Base-by-base conservation (phyloP, 83 land plant genomes). In the Diphasiastrum complanatum region DNA sequence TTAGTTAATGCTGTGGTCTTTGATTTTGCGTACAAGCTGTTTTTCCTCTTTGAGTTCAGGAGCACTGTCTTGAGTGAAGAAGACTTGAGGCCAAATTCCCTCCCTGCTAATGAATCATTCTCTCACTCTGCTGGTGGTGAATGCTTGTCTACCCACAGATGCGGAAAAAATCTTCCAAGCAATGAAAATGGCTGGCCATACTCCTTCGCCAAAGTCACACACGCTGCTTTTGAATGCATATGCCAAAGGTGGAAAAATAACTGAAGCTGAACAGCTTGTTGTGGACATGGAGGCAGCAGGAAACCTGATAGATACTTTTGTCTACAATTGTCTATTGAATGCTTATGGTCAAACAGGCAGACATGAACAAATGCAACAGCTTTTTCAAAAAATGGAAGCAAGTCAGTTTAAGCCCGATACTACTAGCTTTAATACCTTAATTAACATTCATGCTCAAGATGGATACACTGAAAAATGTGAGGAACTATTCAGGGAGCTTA, bases 361-460 rank as follows among this genome's bases (percentile, higher is more conserved):
- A 67, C 51, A 34, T 55, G 81, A 76, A 2, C 78, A 86, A 64
- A 82, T 91, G 86, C 89, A 91, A 47, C 60, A 76, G 47, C 79
- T 83, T 12, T 66, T 73, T 12, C 35, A 51, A 35, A 64, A 63
- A 10, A 82, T 83, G 97, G 76, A 86, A 46, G 63, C 68, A 27
- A 81, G 88, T 33, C 63, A 60, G 4, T 66, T 65, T 54, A 32
- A 47, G 47, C 68, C 82, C 24, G 89, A 91, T 40, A 86, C 86
- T 54, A 78, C 85, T 65, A 91, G 93, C 2, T 86, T 79, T 66
- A 91, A 91, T 74, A 91, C 83, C 33, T 53, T 91, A 69, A 82
- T 91, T 43, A 81, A 82, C 29, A 47, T 80, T 4, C 82, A 86
- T 48, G 82, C 89, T 6, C 73, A 84, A 38, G 82, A 76, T 19